Evolutionary conservation across 2,329 filamentous ascomycete genomes (phyloP).

Genomic region (Talaromyces funiculosus): DNA sequence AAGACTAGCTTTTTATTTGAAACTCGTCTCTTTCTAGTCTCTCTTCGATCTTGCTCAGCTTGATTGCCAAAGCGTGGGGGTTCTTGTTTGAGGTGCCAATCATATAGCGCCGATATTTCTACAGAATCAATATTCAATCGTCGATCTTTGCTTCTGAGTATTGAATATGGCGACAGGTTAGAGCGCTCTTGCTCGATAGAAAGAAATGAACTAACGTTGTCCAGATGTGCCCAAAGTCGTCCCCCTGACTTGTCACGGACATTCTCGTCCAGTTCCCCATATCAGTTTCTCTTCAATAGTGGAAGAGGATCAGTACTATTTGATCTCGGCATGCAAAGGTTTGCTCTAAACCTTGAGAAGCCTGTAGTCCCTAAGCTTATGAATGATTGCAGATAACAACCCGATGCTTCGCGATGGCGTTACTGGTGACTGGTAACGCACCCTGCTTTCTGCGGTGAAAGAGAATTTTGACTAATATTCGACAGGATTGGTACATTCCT

Average conservation of each 20-base stretch:
- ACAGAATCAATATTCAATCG: background rate
- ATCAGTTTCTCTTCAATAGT: conserved; percentile 81
- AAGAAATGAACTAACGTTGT: background rate
- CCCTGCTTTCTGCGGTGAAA: background rate
- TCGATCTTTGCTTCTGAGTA: background rate
- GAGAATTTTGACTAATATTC: conserved; percentile 1
- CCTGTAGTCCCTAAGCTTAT: background rate
- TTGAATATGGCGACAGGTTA: conserved; percentile 6
- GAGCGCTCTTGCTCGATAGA: background rate
- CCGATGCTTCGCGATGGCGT: conserved; percentile 96
- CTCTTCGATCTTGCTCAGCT: background rate
- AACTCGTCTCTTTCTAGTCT: background rate
- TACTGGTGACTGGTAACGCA: conserved; percentile 77
- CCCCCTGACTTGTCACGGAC: conserved; percentile 87
- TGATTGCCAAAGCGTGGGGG: background rate
- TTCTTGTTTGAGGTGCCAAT: background rate
- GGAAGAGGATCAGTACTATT: conserved; percentile 78
- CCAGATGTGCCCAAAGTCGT: conserved; percentile 57
- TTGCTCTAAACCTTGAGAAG: conserved; percentile 9
- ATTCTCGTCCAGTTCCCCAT: conserved; percentile 87
- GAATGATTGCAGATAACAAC: conserved; percentile 69
- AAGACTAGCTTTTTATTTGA: background rate
- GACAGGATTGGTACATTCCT: conserved; percentile 88
- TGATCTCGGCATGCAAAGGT: conserved; percentile 93
- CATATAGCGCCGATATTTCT: background rate